Conservation (phyloP, 176 grass and related monocot species). For the Avena sativa region DNA sequence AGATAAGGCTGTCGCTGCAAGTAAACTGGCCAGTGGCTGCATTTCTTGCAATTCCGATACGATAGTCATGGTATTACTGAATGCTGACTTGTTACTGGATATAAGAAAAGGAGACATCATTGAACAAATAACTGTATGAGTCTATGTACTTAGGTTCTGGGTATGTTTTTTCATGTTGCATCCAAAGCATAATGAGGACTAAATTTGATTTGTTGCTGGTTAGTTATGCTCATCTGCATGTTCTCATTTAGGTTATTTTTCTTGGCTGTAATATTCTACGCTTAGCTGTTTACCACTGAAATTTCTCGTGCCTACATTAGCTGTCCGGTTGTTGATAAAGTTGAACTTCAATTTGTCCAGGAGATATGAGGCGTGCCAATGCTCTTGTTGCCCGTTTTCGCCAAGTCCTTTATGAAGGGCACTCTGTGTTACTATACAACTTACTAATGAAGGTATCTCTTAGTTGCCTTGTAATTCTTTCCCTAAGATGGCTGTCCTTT, state of each 20-base stretch:
- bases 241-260: conserved; percentile 12
- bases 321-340: conserved; percentile 1
- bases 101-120: conserved; percentile 16
- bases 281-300: neutral
- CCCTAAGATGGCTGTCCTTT: conserved; percentile 15
- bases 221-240: neutral
- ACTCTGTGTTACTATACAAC: conserved; percentile 82
- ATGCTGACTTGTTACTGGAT: conserved; percentile 2
- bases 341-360: conserved; percentile 49
- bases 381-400: conserved; percentile 83
- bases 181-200: neutral
- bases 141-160: neutral
- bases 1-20: neutral
- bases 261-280: conserved; percentile 13
- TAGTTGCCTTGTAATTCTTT: conserved; percentile 3
- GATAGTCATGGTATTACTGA: neutral
- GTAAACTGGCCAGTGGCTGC: neutral
- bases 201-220: neutral
- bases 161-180: neutral
- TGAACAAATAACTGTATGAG: conserved; percentile 13
- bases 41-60: neutral
- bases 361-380: conserved; percentile 95
- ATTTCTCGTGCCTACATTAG: neutral
- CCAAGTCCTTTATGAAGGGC: conserved; percentile 69
- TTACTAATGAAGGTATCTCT: conserved; percentile 87